Percentiles rank a stretch among this genome's conserved stretches.
Conservation (phyloP, 176 grass and related monocot species). For the Carex cristatella region DNA sequence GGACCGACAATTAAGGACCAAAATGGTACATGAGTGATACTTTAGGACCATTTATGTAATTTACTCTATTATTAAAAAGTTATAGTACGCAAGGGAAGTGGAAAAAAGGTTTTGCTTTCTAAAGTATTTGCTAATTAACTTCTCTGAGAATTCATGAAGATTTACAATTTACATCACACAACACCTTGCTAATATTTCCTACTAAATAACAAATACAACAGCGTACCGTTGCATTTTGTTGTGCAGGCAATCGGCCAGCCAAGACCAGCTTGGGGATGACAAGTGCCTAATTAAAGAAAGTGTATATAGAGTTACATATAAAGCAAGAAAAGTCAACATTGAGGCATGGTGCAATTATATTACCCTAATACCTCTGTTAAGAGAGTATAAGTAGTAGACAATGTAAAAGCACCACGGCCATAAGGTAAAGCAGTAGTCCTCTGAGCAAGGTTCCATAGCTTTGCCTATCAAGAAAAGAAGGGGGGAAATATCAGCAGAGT, state of each 20-base stretch:
- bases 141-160: neutral
- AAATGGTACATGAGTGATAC: too few species aligned
- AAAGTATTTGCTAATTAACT: neutral
- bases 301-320: constrained; percentile 21
- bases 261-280: constrained; percentile 88
- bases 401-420: constrained; percentile 88
- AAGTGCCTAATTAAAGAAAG: constrained; percentile 61
- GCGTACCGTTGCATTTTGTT: constrained; percentile 87
- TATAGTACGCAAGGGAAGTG: neutral
- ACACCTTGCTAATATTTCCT: neutral
- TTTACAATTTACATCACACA: neutral
- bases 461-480: constrained; percentile 52
- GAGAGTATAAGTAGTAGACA: constrained; percentile 88
- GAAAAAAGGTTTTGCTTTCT: neutral
- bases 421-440: constrained; percentile 94
- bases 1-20: too few species aligned
- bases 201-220: neutral
- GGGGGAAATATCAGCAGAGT: neutral
- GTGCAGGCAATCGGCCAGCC: constrained; percentile 86
- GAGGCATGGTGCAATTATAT: constrained; percentile 9
- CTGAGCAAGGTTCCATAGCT: constrained; percentile 96
- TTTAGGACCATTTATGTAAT: too few species aligned
- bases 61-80: neutral
- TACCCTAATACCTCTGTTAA: constrained; percentile 67
- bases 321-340: constrained; percentile 27